Evolutionary conservation across 768 basidiomycete genomes (phyloP).

Genomic region (Tulasnella sp.): DNA sequence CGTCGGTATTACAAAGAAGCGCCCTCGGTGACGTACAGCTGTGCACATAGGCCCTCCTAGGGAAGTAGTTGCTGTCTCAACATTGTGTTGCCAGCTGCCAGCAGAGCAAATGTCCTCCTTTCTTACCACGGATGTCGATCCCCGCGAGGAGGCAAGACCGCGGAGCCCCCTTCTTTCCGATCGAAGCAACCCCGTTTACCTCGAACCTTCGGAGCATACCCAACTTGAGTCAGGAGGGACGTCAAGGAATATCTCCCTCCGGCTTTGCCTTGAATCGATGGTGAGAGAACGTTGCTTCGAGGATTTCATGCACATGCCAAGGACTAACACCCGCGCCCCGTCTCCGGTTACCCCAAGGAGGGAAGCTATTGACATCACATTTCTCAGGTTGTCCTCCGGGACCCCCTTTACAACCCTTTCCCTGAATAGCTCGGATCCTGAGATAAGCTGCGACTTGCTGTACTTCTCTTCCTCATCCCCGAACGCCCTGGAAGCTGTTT

Average conservation of each 20-base stretch:
- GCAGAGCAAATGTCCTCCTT: not conserved
- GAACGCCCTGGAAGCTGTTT: not conserved
- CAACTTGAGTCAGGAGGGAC: not conserved
- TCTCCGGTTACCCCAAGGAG: not conserved
- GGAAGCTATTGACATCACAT: not conserved
- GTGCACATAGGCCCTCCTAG: not conserved
- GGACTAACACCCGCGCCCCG: not conserved
- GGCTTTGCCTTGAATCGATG: not conserved
- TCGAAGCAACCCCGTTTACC: conserved; percentile 12
- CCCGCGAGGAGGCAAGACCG: not conserved
- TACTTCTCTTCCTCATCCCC: not conserved
- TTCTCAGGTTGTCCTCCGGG: not conserved
- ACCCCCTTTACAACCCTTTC: not conserved
- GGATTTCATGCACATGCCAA: not conserved
- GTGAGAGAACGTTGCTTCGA: not conserved
- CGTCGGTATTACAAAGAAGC: not conserved
- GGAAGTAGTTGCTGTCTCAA: not conserved
- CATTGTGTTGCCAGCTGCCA: not conserved
- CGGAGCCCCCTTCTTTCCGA: conserved; percentile 9
- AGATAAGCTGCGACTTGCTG: not conserved
- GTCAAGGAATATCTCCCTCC: not conserved
- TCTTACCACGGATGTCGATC: conserved; percentile 7
- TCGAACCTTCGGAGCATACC: not conserved
- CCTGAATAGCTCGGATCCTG: not conserved
- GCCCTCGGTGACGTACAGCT: not conserved